phyloP scores from a whole-genome alignment of 2,329 filamentous ascomycete species.

The Escovopsis weberi region DNA sequence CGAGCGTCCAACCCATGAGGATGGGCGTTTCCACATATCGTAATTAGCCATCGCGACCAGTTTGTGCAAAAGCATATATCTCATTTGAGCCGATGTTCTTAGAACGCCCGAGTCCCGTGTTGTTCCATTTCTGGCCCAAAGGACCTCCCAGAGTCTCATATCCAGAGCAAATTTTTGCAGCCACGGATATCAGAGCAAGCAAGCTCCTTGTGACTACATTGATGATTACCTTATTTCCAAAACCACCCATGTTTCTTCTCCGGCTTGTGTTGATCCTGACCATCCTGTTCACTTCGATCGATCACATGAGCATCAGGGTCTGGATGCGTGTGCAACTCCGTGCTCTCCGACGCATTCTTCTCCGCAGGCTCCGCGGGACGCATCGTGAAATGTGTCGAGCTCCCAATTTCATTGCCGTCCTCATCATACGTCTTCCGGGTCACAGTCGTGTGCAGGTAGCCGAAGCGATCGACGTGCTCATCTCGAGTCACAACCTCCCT shows the following conservation, averaged over 20 bases:
- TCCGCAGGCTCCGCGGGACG: constrained; percentile 11
- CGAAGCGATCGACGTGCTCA: constrained; percentile 28
- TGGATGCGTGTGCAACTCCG: neutral
- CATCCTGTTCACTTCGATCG: constrained; percentile 1
- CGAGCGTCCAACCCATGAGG: neutral
- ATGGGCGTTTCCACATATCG: neutral
- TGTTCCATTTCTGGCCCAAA: no score
- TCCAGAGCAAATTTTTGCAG: no score
- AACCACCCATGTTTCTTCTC: constrained; percentile 24
- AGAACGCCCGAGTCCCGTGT: no score
- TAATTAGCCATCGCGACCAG: no score
- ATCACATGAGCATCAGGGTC: constrained; percentile 5
- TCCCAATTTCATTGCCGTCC: constrained; percentile 26
- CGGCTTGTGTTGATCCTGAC: constrained; percentile 1
- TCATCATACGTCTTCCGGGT: constrained; percentile 25
- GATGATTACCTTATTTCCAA: constrained; percentile 19
- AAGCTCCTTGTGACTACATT: no score
- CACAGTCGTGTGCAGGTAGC: constrained; percentile 27
- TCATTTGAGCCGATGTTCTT: no score
- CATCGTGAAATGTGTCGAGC: constrained; percentile 21
- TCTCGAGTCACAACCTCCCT: constrained; percentile 23
- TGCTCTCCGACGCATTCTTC: no score
- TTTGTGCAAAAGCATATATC: no score
- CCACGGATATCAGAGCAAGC: no score
- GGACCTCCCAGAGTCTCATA: no score